Evolutionary conservation across 2,329 filamentous ascomycete species (phyloP).

Genomic region (Neonectria coccinea): DNA sequence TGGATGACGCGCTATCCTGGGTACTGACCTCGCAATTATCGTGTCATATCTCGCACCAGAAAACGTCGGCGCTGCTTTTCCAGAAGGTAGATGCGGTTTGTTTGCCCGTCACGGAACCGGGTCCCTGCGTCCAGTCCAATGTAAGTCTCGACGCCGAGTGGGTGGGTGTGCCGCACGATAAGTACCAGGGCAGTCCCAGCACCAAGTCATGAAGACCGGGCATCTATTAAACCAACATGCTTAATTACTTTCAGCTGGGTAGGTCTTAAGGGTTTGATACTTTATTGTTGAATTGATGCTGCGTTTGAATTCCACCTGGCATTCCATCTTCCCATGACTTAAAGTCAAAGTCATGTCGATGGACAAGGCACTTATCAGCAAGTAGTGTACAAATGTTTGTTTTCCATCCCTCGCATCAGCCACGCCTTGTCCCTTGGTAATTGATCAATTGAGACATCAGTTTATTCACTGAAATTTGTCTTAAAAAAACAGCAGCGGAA

Average conservation of each 20-base stretch:
- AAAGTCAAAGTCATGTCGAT: background rate
- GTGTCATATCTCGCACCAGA: background rate
- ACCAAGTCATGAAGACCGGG: no score
- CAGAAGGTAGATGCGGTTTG: background rate
- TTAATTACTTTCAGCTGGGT: no score
- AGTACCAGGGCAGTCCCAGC: background rate
- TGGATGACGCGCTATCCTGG: no score
- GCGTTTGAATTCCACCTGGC: background rate
- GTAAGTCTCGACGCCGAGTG: background rate
- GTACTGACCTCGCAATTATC: background rate
- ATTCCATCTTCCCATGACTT: background rate
- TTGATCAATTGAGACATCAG: no score
- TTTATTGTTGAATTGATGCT: background rate
- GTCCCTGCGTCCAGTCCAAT: slow-evolving; percentile 19
- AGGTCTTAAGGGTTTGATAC: no score
- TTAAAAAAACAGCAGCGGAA: no score
- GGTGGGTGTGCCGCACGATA: background rate
- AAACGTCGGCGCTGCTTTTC: background rate
- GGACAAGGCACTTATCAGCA: background rate
- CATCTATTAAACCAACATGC: background rate
- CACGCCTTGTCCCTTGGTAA: background rate
- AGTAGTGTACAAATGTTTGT: no score
- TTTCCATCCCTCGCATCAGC: background rate
- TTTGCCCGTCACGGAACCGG: slow-evolving; percentile 21
- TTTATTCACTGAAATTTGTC: background rate